Evolutionary conservation across 129 eudicot genomes (phyloP), one percentile per base, ranked within the genome.

Genomic region (Oenanthe sinensis): DNA sequence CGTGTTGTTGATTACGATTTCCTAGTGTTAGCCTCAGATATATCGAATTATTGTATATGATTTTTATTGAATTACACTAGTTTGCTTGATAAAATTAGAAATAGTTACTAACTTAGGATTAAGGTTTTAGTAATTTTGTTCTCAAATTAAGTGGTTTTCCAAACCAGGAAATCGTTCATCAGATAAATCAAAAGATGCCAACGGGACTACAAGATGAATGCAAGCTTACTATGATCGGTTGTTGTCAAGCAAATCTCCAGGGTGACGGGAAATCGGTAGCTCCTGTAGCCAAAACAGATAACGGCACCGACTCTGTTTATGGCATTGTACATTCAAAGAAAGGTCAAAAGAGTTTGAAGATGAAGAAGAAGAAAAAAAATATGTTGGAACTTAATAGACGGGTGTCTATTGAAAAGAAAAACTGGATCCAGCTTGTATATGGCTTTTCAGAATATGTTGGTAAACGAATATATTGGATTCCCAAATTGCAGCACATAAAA

Each of bases 401-500:
- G 36, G 55, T 75, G 50, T 86, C 82, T 74, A 70, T 16, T 33
- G 80, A 83, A 72, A 71, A 81, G 60, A 81, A 76, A 36, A 42
- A 44, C 17, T 87, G 88, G 81, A 68, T 87, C 73, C 87, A 85
- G 79, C 88, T 89, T 73, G 81, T 81, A 8, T 79, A 45, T 71
- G 80, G 78, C 63, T 80, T 81, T 83, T 79, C 81, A 50, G 82
- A 74, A 75, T 60, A 36, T 82, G 44, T 77, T 72, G 70, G 62
- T 74, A 67, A 82, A 78, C 84, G 79, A 60, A 47, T 76, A 10
- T 69, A 81, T 36, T 81, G 87, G 86, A 76, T 87, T 81, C 99
- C 97, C 30, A 81, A 77, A 78, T 77, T 90, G 86, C 89, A 92
- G 85, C 97, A 89, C 69, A 60, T 96, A 43, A 90, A 89, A 75